phyloP scores from a whole-genome alignment of 176 grass and related monocot genomes.

The Lolium rigidum region DNA sequence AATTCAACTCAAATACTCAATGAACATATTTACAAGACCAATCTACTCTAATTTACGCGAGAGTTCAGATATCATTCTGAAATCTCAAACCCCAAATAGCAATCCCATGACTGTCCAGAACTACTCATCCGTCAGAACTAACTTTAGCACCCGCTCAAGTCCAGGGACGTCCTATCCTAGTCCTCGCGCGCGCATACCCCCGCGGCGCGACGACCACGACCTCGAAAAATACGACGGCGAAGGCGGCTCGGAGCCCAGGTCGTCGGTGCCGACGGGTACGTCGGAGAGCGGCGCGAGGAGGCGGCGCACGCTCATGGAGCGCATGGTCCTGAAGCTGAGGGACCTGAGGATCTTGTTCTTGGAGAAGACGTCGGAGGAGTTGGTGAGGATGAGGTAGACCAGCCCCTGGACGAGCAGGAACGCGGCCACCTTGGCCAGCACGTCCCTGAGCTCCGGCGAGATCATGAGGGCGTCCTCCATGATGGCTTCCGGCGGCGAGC shows the following conservation, averaged over 20 bases:
- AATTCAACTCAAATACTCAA: not conserved
- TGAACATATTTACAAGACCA: slow-evolving; percentile 30
- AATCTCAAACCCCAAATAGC: not conserved
- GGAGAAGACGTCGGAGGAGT: slow-evolving; percentile 80
- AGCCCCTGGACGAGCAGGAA: slow-evolving; percentile 76
- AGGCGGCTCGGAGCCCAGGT: slow-evolving; percentile 1
- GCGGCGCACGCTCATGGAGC: slow-evolving; percentile 67
- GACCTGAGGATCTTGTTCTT: slow-evolving; percentile 48
- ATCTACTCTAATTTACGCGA: not conserved
- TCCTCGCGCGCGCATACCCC: slow-evolving; percentile 40
- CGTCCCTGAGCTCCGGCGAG: slow-evolving; percentile 63
- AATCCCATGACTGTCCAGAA: not conserved
- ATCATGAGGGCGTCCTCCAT: slow-evolving; percentile 54
- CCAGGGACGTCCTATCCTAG: not conserved
- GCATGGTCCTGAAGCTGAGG: slow-evolving; percentile 65
- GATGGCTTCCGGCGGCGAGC: slow-evolving; percentile 32
- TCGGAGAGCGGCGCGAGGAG: slow-evolving; percentile 70
- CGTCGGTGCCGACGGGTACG: slow-evolving; percentile 59
- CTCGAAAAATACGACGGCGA: not conserved
- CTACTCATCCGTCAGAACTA: not conserved
- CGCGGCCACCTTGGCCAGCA: slow-evolving; percentile 56
- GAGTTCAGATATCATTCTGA: slow-evolving; percentile 30
- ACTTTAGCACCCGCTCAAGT: not conserved
- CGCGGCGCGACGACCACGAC: not conserved
- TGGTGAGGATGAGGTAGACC: slow-evolving; percentile 73